phyloP scores from a whole-genome alignment of 768 basidiomycete genomes.

The Termitomyces bulborhizus region DNA sequence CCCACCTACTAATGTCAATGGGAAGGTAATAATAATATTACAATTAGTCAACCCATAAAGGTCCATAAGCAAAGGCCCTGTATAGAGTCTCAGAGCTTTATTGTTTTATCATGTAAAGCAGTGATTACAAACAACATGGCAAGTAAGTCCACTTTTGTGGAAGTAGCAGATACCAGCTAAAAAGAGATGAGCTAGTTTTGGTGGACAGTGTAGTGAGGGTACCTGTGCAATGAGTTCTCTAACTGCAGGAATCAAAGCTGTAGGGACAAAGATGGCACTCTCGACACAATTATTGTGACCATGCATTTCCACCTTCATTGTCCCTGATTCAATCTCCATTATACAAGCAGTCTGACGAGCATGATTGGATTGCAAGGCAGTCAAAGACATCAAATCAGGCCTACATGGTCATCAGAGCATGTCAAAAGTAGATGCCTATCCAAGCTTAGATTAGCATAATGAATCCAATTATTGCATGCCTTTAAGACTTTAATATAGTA shows the following conservation, averaged over 20 bases:
- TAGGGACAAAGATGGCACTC: slow-evolving; percentile 59
- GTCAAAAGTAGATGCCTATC: slow-evolving; percentile 57
- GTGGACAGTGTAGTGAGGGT: not conserved
- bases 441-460: slow-evolving; percentile 36
- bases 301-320: slow-evolving; percentile 58
- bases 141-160: slow-evolving; percentile 1
- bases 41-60: slow-evolving; percentile 31
- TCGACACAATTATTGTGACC: slow-evolving; percentile 74
- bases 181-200: not conserved
- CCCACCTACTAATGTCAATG: slow-evolving; percentile 20
- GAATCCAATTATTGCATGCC: slow-evolving; percentile 67
- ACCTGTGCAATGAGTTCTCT: slow-evolving; percentile 47
- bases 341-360: slow-evolving; percentile 53
- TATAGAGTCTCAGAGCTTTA: slow-evolving; percentile 68
- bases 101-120: slow-evolving; percentile 66
- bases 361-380: not conserved
- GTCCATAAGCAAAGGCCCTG: slow-evolving; percentile 59
- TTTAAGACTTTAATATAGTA: slow-evolving; percentile 59
- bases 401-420: slow-evolving; percentile 64
- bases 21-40: not conserved
- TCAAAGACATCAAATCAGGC: slow-evolving; percentile 9
- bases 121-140: slow-evolving; percentile 48
- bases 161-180: slow-evolving; percentile 4
- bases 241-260: slow-evolving; percentile 48
- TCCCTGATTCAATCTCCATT: slow-evolving; percentile 53